A percentile compares a stretch with the other conserved stretches of the same genome.
phyloP scores from a whole-genome alignment of 202 grass and related monocot species.

The Musa balbisiana region DNA sequence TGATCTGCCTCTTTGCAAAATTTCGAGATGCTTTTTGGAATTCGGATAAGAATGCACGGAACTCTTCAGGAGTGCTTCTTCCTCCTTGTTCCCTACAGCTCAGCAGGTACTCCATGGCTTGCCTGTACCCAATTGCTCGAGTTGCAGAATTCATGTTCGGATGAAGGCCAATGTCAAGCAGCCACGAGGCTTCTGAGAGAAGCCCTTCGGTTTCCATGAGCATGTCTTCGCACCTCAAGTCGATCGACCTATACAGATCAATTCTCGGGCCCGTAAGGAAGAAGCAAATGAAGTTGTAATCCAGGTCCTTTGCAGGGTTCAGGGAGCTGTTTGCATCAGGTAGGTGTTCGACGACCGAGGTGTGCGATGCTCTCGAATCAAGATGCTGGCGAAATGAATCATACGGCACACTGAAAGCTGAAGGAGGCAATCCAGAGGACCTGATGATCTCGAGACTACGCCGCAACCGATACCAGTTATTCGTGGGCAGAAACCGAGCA shows the following conservation, averaged over 20 bases:
- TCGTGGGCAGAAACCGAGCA: constrained; percentile 40
- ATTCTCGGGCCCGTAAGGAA: constrained; percentile 52
- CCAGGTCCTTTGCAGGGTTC: constrained; percentile 29
- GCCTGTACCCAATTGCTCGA: constrained; percentile 74
- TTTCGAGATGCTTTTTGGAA: constrained; percentile 72
- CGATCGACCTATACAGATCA: constrained; percentile 71
- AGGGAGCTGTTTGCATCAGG: not conserved
- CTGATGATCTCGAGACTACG: constrained; percentile 79
- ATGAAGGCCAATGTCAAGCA: constrained; percentile 60
- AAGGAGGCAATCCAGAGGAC: constrained; percentile 62
- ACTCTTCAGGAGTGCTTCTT: constrained; percentile 47
- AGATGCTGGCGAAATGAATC: constrained; percentile 35
- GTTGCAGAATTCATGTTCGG: constrained; percentile 59
- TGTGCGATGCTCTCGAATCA: not conserved
- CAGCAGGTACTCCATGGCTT: constrained; percentile 68
- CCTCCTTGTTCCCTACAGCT: constrained; percentile 53
- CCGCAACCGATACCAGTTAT: constrained; percentile 67
- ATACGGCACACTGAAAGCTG: constrained; percentile 58
- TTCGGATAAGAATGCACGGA: constrained; percentile 45
- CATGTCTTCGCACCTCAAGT: constrained; percentile 86
- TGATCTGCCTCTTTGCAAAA: constrained; percentile 82
- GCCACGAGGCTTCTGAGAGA: constrained; percentile 69
- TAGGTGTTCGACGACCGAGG: not conserved
- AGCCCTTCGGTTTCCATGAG: constrained; percentile 53
- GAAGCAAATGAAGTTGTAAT: constrained; percentile 73